phyloP scores from a whole-genome alignment of 2,329 filamentous ascomycete genomes.

The Fusarium illudens region DNA sequence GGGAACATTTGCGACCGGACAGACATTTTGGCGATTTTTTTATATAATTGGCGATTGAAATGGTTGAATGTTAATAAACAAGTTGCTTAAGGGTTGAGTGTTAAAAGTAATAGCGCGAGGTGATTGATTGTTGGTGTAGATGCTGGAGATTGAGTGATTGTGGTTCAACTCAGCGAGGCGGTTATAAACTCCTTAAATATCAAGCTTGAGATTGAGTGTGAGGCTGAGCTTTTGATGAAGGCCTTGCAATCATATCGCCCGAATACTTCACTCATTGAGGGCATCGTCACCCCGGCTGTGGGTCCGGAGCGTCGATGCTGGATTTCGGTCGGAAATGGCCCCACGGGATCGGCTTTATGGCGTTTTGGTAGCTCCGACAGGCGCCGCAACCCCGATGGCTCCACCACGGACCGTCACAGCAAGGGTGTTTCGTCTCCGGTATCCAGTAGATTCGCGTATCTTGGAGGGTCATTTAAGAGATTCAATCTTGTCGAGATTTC shows the following conservation, averaged over 20 bases:
- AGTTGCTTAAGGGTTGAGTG: background rate
- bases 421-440: background rate
- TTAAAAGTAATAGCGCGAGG: background rate
- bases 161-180: background rate
- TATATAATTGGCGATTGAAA: too few relatives aligned
- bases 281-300: background rate
- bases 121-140: background rate
- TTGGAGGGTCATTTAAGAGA: background rate
- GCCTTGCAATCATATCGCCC: background rate
- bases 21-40: constrained; percentile 11
- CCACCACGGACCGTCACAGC: background rate
- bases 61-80: too few relatives aligned
- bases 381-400: constrained; percentile 21
- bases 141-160: background rate
- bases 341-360: constrained; percentile 30
- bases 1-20: constrained; percentile 29
- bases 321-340: constrained; percentile 23
- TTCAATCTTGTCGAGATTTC: background rate
- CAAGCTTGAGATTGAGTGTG: background rate
- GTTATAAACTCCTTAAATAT: background rate
- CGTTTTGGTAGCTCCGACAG: constrained; percentile 14
- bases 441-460: background rate
- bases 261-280: background rate
- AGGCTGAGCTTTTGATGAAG: background rate
- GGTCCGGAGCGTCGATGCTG: constrained; percentile 5